Conservation (phyloP, 2,329 filamentous ascomycete species). For the Aspergillus luchuensis region DNA sequence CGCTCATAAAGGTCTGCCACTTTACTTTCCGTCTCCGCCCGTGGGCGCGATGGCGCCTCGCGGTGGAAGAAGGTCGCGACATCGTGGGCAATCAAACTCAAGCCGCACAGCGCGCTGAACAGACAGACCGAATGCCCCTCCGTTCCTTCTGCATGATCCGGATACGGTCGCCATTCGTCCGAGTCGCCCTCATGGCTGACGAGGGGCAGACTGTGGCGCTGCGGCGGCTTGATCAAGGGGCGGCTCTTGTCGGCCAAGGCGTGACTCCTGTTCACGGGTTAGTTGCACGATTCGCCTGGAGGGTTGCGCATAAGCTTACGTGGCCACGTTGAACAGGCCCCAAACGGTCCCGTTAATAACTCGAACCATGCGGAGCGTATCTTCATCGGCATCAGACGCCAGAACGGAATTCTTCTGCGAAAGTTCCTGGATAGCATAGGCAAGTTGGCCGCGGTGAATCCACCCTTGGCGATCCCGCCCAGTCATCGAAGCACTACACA, state of each 20-base stretch:
- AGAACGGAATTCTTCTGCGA: conserved; percentile 17
- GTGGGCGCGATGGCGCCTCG: conserved; percentile 10
- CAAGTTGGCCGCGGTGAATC: conserved; percentile 31
- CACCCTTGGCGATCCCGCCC: conserved; percentile 36
- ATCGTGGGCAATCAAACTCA: conserved; percentile 27
- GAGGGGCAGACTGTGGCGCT: conserved; percentile 7
- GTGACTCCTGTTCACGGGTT: conserved; percentile 22
- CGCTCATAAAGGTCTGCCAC: conserved; percentile 21
- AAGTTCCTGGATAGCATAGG: conserved; percentile 28
- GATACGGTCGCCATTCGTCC: conserved; percentile 29
- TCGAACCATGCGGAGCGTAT: conserved; percentile 17
- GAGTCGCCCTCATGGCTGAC: conserved; percentile 13
- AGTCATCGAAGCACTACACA: conserved; percentile 32
- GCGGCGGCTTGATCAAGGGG: conserved; percentile 22
- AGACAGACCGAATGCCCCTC: conserved; percentile 23
- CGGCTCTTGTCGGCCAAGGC: conserved; percentile 24
- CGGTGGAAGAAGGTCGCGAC: conserved; percentile 21
- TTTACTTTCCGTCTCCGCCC: conserved; percentile 15
- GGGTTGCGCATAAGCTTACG: conserved; percentile 21
- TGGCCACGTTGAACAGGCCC: conserved; percentile 31
- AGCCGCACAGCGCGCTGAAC: conserved; percentile 21
- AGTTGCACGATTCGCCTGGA: conserved; percentile 2
- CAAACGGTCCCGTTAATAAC: conserved; percentile 23
- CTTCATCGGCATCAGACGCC: conserved; percentile 18
- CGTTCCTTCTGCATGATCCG: conserved; percentile 13